Evolutionary conservation across 305 asterid genomes (phyloP).

Genomic region (Fraxinus floribunda): DNA sequence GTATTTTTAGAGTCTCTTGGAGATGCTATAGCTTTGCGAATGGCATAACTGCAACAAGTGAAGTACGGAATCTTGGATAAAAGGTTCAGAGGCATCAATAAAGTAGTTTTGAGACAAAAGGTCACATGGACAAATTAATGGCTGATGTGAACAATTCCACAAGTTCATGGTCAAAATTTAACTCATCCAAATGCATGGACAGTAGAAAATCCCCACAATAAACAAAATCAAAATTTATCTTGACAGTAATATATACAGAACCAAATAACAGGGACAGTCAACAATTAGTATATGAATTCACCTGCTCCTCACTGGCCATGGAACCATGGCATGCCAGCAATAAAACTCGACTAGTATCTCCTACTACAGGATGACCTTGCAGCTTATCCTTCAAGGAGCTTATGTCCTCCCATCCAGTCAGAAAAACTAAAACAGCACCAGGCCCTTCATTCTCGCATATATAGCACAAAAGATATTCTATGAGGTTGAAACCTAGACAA

Average conservation of each 20-base stretch:
- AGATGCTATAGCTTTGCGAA: background rate
- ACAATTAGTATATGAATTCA: constrained; percentile 31
- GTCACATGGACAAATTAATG: background rate
- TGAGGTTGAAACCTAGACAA: constrained; percentile 77
- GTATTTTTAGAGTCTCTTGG: background rate
- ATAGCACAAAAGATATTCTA: constrained; percentile 64
- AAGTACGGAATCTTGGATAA: constrained; percentile 6
- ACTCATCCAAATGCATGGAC: constrained; percentile 15
- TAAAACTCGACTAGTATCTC: constrained; percentile 68
- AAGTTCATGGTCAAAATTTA: constrained; percentile 5
- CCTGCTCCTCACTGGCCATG: constrained; percentile 96
- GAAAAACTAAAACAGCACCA: constrained; percentile 88
- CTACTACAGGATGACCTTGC: constrained; percentile 68
- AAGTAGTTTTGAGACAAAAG: background rate
- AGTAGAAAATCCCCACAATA: constrained; percentile 6
- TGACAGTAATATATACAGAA: constrained; percentile 1
- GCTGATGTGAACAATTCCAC: background rate
- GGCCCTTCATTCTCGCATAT: constrained; percentile 66
- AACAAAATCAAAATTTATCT: constrained; percentile 1
- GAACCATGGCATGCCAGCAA: constrained; percentile 92
- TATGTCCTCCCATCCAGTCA: constrained; percentile 99
- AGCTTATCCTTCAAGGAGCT: constrained; percentile 78
- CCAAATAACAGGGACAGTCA: constrained; percentile 8
- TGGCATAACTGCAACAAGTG: background rate
- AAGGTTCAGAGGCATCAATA: constrained; percentile 8